These are phyloP conservation scores for Naganishia sp. DNA, from an alignment of 1,284 basidiomycete species.

Conservation along the genomic window DNA sequence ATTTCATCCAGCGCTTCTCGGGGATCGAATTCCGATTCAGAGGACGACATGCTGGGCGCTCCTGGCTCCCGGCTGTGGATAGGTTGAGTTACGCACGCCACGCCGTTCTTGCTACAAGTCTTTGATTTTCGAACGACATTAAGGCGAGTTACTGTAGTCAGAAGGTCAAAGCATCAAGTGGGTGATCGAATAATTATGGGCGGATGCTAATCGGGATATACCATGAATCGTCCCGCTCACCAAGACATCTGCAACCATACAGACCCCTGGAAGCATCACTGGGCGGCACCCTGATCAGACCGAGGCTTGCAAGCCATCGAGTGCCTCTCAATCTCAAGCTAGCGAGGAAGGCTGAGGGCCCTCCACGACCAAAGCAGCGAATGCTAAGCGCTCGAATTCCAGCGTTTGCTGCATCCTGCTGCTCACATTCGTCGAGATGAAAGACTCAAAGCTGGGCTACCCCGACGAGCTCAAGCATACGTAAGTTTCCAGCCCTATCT, in stretches of 20 bases:
- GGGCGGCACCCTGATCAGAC: too few relatives aligned
- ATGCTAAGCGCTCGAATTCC: not conserved
- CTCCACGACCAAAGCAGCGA: not conserved
- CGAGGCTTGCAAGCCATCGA: too few relatives aligned
- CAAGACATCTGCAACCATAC: too few relatives aligned
- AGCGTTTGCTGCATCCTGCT: not conserved
- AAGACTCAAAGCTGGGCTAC: conserved; percentile 7
- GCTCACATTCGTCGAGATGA: not conserved
- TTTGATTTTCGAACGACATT: too few relatives aligned
- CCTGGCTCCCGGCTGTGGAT: too few relatives aligned
- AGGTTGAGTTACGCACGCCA: not conserved
- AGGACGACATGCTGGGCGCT: conserved; percentile 14
- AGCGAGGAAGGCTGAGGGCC: not conserved
- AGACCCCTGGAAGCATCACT: too few relatives aligned
- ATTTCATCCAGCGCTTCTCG: conserved; percentile 11
- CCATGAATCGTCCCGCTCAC: too few relatives aligned
- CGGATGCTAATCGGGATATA: too few relatives aligned
- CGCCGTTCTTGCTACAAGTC: not conserved
- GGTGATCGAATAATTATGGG: too few relatives aligned
- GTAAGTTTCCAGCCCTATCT: conserved; percentile 5
- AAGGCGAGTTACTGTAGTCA: too few relatives aligned
- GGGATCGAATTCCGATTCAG: conserved; percentile 18
- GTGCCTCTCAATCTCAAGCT: not conserved
- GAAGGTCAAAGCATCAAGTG: too few relatives aligned
- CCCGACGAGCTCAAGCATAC: conserved; percentile 31